phyloP scores from a whole-genome alignment of 768 basidiomycete species.

The Leccinum variicolor region DNA sequence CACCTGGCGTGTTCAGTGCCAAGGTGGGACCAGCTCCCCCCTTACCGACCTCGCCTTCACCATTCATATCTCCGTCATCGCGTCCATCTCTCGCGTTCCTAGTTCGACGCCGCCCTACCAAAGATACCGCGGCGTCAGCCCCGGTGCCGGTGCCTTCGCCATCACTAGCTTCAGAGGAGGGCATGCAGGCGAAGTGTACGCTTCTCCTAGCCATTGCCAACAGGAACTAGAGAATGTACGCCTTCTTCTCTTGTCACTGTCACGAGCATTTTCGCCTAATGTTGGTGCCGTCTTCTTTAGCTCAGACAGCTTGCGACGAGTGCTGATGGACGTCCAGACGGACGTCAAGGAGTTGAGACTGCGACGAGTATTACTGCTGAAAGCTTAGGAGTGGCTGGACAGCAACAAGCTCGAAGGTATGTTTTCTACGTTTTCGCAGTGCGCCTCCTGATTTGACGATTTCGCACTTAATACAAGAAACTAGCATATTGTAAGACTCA shows the following conservation, averaged over 20 bases:
- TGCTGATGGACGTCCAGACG: constrained; percentile 35
- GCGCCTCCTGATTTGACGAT: neutral
- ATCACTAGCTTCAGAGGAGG: constrained; percentile 43
- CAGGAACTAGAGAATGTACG: constrained; percentile 60
- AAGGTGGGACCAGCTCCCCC: neutral
- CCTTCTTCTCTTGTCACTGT: constrained; percentile 7
- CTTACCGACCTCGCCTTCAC: constrained; percentile 1
- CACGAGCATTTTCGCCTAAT: neutral
- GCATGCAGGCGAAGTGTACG: constrained; percentile 68
- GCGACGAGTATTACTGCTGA: constrained; percentile 37
- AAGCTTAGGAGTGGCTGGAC: constrained; percentile 53
- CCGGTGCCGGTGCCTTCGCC: neutral
- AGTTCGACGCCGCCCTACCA: constrained; percentile 6
- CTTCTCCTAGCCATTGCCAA: constrained; percentile 44
- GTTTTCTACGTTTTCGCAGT: constrained; percentile 18
- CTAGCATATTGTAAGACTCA: constrained; percentile 80
- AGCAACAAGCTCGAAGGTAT: constrained; percentile 66
- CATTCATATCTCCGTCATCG: neutral
- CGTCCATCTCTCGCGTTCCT: neutral
- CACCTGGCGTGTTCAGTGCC: constrained; percentile 10
- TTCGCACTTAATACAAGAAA: constrained; percentile 68
- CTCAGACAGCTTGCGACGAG: constrained; percentile 40
- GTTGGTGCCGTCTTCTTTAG: constrained; percentile 29
- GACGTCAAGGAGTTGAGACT: constrained; percentile 52
- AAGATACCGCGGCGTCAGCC: neutral